Conservation (phyloP, 2,329 filamentous ascomycete genomes). For the Colletotrichum graminicola region DNA sequence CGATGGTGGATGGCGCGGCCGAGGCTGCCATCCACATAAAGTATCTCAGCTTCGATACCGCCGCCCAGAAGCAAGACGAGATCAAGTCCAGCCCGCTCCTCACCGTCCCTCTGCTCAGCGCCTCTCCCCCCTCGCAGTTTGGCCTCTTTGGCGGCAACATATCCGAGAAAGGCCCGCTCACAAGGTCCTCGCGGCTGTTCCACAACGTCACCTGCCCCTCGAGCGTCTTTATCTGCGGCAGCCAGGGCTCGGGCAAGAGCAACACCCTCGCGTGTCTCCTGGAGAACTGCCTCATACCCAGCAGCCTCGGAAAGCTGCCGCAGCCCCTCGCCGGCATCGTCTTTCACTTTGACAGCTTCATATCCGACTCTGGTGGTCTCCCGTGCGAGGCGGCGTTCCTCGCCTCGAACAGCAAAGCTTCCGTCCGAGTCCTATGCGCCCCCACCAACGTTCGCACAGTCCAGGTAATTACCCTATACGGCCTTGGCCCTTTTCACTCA, state of each 20-base stretch:
- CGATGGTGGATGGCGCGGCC: background rate
- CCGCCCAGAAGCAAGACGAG: conserved; percentile 22
- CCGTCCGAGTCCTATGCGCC: conserved; percentile 66
- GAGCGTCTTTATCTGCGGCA: conserved; percentile 73
- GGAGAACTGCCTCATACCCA: conserved; percentile 68
- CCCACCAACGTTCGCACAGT: conserved; percentile 63
- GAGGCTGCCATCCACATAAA: conserved; percentile 1
- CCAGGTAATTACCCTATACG: background rate
- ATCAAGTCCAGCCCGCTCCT: conserved; percentile 33
- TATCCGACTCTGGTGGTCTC: conserved; percentile 59
- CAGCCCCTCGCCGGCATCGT: conserved; percentile 70
- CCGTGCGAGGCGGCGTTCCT: conserved; percentile 73
- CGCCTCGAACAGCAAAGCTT: conserved; percentile 55
- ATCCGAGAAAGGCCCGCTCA: conserved; percentile 18
- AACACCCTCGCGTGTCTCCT: conserved; percentile 69
- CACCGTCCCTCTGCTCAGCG: conserved; percentile 9
- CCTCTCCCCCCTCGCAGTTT: conserved; percentile 13
- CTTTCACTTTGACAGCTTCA: conserved; percentile 73
- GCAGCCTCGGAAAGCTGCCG: conserved; percentile 58
- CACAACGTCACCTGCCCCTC: conserved; percentile 64
- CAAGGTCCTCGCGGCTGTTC: conserved; percentile 50
- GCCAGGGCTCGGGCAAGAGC: conserved; percentile 74
- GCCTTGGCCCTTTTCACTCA: background rate
- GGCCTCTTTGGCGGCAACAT: conserved; percentile 45
- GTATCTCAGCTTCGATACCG: background rate